A percentile compares a stretch with the other conserved stretches of the same genome.
Conservation (phyloP, 2,329 filamentous ascomycete species). For the Fusarium albidum region DNA sequence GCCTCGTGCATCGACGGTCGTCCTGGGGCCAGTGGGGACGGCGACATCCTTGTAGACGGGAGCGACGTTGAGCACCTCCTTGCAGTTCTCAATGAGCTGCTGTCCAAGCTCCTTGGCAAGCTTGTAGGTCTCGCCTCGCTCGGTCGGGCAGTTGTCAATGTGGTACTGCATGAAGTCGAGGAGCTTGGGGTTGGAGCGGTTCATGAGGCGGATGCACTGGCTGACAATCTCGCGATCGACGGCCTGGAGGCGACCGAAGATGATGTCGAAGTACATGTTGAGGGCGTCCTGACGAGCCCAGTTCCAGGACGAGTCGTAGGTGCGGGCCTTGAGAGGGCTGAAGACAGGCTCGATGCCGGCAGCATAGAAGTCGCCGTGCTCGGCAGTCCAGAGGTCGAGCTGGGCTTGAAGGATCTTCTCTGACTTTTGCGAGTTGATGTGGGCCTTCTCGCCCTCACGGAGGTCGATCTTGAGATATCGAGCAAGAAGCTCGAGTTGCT, state of each 20-base stretch:
- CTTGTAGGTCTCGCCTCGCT: constrained; percentile 96
- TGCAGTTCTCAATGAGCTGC: constrained; percentile 97
- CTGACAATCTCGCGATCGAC: constrained; percentile 98
- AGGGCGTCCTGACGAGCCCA: constrained; percentile 98
- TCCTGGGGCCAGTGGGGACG: constrained; percentile 89
- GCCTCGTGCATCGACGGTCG: constrained; percentile 89
- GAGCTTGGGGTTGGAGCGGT: constrained; percentile 93
- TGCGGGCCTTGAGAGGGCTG: constrained; percentile 89
- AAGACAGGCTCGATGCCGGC: constrained; percentile 94
- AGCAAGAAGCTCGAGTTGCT: constrained; percentile 94
- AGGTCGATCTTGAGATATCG: constrained; percentile 98
- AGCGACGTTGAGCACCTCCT: constrained; percentile 82
- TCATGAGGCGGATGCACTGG: constrained; percentile 99
- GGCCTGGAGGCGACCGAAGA: constrained; percentile 91
- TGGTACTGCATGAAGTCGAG: constrained; percentile 99
- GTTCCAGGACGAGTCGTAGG: constrained; percentile 99
- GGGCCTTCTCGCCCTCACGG: constrained; percentile 94
- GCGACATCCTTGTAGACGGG: constrained; percentile 97
- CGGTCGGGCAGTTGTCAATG: constrained; percentile 97
- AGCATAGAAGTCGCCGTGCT: constrained; percentile 97
- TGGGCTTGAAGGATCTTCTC: constrained; percentile 90
- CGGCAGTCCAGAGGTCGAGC: constrained; percentile 91
- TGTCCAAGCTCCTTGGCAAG: constrained; percentile 95
- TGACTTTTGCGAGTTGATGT: constrained; percentile 83
- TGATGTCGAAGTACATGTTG: constrained; percentile 99